A percentile compares a stretch with the other conserved stretches of the same genome.
phyloP scores from a whole-genome alignment of 345 rosid genomes.

The Boechera divaricarpa region DNA sequence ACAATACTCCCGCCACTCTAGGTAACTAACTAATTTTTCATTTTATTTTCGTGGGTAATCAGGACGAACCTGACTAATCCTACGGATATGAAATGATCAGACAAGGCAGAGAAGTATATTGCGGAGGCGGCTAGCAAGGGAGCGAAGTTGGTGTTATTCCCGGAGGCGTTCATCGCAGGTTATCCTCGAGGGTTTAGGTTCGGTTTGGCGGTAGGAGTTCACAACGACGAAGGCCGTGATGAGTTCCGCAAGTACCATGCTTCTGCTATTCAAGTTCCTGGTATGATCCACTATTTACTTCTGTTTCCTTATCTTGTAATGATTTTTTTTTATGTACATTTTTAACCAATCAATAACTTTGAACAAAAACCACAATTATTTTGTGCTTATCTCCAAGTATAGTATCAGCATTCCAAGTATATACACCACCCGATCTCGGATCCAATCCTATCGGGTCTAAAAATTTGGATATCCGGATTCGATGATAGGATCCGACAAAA shows the following conservation, averaged over 20 bases:
- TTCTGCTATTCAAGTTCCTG: slow-evolving; percentile 61
- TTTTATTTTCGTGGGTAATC: neutral
- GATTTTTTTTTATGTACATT: neutral
- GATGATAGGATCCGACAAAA: no score
- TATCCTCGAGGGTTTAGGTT: slow-evolving; percentile 84
- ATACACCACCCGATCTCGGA: neutral
- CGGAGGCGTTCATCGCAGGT: slow-evolving; percentile 85
- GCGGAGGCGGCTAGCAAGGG: slow-evolving; percentile 78
- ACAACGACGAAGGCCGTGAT: slow-evolving; percentile 72
- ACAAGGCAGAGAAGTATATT: slow-evolving; percentile 67
- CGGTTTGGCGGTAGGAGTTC: slow-evolving; percentile 67
- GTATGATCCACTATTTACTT: neutral
- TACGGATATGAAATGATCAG: neutral
- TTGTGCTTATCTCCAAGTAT: neutral
- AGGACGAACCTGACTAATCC: neutral
- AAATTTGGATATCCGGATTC: no score
- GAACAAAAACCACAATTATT: neutral
- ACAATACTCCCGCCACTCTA: slow-evolving; percentile 79
- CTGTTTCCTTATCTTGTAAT: neutral
- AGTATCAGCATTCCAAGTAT: neutral
- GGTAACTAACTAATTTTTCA: neutral
- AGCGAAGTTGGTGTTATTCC: slow-evolving; percentile 76
- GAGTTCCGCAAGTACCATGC: slow-evolving; percentile 83
- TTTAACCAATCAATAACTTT: neutral
- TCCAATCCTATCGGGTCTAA: neutral